Conservation (phyloP, 2,329 filamentous ascomycete species). For the Exserohilum rostratum region DNA sequence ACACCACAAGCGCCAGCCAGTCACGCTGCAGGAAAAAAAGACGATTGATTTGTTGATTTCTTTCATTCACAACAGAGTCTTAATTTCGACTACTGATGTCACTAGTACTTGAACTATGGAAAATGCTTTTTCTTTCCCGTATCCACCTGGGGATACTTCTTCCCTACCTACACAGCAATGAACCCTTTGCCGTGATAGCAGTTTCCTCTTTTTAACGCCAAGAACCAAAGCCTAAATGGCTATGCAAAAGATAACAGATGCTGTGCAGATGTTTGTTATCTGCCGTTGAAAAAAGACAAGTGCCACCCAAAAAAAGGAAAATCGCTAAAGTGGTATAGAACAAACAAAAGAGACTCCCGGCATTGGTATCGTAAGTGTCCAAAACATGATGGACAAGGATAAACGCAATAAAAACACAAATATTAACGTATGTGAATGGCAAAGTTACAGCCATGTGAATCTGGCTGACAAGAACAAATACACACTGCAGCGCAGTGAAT, state of each 20-base stretch:
- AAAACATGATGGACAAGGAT: slow-evolving; percentile 29
- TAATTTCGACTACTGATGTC: slow-evolving; percentile 10
- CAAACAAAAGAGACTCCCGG: slow-evolving; percentile 31
- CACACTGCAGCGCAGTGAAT: slow-evolving; percentile 26
- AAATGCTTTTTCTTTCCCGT: slow-evolving; percentile 16
- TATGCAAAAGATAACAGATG: slow-evolving; percentile 15
- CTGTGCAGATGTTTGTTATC: slow-evolving; percentile 12
- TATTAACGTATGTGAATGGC: slow-evolving; percentile 31
- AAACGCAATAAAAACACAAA: slow-evolving; percentile 28
- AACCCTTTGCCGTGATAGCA: slow-evolving; percentile 15
- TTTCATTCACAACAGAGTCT: slow-evolving; percentile 13
- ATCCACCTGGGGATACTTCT: slow-evolving; percentile 12
- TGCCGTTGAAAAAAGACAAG: slow-evolving; percentile 4
- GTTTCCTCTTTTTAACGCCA: slow-evolving; percentile 17
- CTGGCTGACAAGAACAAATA: slow-evolving; percentile 11
- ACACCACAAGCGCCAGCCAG: no score
- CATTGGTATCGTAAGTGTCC: slow-evolving; percentile 43
- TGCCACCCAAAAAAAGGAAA: slow-evolving; percentile 69
- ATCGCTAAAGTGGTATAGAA: slow-evolving; percentile 52
- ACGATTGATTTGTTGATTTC: slow-evolving; percentile 7
- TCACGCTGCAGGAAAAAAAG: not conserved
- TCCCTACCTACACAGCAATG: slow-evolving; percentile 12
- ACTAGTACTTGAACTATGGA: slow-evolving; percentile 13
- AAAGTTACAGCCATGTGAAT: slow-evolving; percentile 14
- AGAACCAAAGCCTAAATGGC: slow-evolving; percentile 9